Evolutionary conservation across 2,329 filamentous ascomycete genomes (phyloP).

Genomic region (Paecilomyces sp.): DNA sequence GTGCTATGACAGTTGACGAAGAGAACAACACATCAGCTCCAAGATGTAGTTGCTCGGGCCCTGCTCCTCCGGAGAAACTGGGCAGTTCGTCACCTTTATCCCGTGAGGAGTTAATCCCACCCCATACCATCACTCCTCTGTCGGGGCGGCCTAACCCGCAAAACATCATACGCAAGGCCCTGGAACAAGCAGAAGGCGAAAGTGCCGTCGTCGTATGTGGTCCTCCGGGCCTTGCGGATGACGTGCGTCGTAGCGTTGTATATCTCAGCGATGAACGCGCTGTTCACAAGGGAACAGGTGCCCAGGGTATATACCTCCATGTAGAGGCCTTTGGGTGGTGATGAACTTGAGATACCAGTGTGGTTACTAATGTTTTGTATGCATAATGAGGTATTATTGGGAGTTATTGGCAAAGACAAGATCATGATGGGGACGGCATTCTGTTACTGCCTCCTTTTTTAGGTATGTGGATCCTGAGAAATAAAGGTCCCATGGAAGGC

Average conservation of each 20-base stretch:
- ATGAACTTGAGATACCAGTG: background rate
- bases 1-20: conserved; percentile 40
- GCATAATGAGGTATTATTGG: background rate
- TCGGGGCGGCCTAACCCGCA: conserved; percentile 47
- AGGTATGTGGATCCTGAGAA: background rate
- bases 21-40: conserved; percentile 32
- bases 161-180: conserved; percentile 46
- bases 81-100: conserved; percentile 1
- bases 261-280: conserved; percentile 57
- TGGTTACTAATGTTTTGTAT: background rate
- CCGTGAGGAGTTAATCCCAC: conserved; percentile 3
- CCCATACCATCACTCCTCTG: conserved; percentile 21
- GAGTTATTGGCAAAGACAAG: background rate
- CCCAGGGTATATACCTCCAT: conserved; percentile 57
- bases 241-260: conserved; percentile 49
- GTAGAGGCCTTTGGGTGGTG: conserved; percentile 50
- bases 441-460: background rate
- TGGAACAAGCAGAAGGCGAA: conserved; percentile 56
- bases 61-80: conserved; percentile 5
- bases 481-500: background rate
- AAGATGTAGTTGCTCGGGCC: conserved; percentile 29
- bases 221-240: conserved; percentile 47
- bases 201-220: conserved; percentile 58
- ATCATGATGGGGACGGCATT: background rate
- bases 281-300: conserved; percentile 60